Evolutionary conservation across 257 asterid species (phyloP).

Genomic region (Solanum etuberosum): DNA sequence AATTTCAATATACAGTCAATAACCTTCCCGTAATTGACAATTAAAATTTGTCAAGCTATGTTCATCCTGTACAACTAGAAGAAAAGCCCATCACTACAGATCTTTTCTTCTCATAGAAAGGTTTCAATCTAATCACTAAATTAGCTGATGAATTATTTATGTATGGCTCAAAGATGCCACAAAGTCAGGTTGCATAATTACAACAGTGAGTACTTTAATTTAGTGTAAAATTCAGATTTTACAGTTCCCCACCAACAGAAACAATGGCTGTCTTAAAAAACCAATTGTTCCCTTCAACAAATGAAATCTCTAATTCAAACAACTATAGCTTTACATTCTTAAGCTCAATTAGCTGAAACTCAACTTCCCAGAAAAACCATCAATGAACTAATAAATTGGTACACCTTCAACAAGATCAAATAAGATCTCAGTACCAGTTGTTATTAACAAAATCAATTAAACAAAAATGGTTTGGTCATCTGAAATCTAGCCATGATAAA

Average conservation of each 20-base stretch:
- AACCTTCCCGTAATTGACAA: neutral
- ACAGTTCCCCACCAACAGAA: neutral
- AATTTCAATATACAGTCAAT: neutral
- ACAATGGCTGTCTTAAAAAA: neutral
- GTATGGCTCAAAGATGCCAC: neutral
- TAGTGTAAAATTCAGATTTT: neutral
- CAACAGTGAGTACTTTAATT: neutral
- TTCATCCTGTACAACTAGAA: neutral
- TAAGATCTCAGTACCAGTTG: neutral
- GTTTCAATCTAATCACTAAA: neutral
- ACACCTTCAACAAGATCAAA: neutral
- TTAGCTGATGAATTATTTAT: neutral
- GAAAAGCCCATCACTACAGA: neutral
- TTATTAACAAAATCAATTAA: neutral
- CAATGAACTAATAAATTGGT: neutral
- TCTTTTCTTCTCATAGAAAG: neutral
- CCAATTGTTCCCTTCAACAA: neutral
- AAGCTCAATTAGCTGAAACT: neutral
- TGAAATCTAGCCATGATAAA: neutral
- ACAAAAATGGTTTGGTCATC: neutral
- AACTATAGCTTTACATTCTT: neutral
- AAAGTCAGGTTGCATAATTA: neutral
- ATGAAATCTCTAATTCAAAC: neutral
- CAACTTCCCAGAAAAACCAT: neutral
- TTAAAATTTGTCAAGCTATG: neutral